phyloP scores from a whole-genome alignment of 2,329 filamentous ascomycete species.

The Botrytis pseudocinerea region DNA sequence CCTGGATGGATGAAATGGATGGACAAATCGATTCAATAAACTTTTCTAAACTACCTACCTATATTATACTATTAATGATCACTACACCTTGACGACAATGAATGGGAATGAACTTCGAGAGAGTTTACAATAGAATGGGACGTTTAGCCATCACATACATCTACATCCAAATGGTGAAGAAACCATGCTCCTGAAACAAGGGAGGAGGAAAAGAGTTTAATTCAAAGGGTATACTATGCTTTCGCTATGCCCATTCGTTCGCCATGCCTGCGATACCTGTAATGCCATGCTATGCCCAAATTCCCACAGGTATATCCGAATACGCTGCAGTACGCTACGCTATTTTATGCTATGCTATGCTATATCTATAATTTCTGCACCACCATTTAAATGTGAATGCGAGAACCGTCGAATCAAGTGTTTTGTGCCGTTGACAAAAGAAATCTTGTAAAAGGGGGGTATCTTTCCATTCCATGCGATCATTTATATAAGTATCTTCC shows the following conservation, averaged over 20 bases:
- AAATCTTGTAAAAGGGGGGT: conserved; percentile 19
- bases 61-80: background rate
- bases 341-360: background rate
- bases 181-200: background rate
- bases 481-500: background rate
- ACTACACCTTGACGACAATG: background rate
- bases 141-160: background rate
- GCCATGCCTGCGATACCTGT: background rate
- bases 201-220: background rate
- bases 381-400: background rate
- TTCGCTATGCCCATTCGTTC: background rate
- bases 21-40: background rate
- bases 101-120: background rate
- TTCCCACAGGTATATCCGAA: background rate
- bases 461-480: conserved; percentile 7
- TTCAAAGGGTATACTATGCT: background rate
- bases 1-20: background rate
- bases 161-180: background rate
- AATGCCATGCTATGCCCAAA: background rate
- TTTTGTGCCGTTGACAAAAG: background rate
- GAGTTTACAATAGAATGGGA: background rate
- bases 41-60: background rate
- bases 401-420: background rate
- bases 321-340: background rate
- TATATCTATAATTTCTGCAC: background rate